A percentile compares a stretch with the other conserved stretches of the same genome.
These are phyloP conservation scores for Coniella lustricola DNA, from an alignment of 2,329 filamentous ascomycete genomes.

Conservation along the genomic window DNA sequence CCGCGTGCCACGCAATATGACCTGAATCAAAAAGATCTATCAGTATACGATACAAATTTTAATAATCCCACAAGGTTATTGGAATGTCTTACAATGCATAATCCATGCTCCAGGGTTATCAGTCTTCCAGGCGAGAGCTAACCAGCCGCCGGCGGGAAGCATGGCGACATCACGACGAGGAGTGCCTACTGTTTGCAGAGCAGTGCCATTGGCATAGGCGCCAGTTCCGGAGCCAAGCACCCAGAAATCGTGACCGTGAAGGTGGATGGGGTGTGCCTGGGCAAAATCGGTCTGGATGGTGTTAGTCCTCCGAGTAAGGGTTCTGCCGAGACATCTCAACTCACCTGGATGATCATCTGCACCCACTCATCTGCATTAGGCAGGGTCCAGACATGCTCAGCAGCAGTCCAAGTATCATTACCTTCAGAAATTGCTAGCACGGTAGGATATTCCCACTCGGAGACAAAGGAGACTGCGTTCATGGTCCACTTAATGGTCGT, in stretches of 20 bases:
- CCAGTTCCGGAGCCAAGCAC: conserved; percentile 1
- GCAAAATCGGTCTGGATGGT: background rate
- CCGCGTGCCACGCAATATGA: conserved; percentile 29
- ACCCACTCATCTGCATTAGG: conserved; percentile 3
- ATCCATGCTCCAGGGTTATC: conserved; percentile 12
- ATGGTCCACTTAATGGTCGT: conserved; percentile 7
- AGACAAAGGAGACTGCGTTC: conserved; percentile 6
- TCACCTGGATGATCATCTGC: conserved; percentile 1
- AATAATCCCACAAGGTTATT: background rate
- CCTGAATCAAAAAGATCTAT: background rate
- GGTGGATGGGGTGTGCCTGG: conserved; percentile 7
- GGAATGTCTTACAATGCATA: conserved; percentile 1
- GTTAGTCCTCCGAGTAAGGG: too few species aligned
- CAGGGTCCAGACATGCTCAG: conserved; percentile 4
- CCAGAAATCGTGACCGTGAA: conserved; percentile 10
- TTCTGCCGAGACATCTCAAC: too few species aligned
- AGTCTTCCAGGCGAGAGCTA: conserved; percentile 7
- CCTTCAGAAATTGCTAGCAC: conserved; percentile 3
- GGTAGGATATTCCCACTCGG: conserved; percentile 7
- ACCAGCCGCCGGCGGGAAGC: conserved; percentile 7
- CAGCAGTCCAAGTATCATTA: conserved; percentile 1
- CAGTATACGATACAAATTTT: background rate
- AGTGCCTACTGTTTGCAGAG: background rate
- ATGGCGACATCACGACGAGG: conserved; percentile 9
- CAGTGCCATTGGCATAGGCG: background rate